phyloP scores from a whole-genome alignment of 2,329 filamentous ascomycete genomes.

The Samsoniella hepiali region DNA sequence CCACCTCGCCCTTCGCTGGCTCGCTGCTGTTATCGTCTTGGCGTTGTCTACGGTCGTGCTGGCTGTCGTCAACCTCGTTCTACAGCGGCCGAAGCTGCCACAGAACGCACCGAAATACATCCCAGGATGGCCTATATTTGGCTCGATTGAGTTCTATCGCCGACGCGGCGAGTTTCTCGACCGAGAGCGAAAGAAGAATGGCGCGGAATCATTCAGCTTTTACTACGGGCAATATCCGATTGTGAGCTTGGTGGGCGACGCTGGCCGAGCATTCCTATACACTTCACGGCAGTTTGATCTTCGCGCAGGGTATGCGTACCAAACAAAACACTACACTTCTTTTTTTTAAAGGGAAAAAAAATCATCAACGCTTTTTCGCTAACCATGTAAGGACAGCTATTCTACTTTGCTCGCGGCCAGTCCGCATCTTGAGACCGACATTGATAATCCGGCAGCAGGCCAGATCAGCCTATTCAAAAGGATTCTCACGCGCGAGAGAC shows the following conservation, averaged over 20 bases:
- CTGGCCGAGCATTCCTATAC: slow-evolving; percentile 42
- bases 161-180: slow-evolving; percentile 43
- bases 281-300: slow-evolving; percentile 44
- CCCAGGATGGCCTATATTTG: slow-evolving; percentile 39
- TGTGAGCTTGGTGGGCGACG: slow-evolving; percentile 42
- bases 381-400: slow-evolving; percentile 24
- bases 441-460: slow-evolving; percentile 24
- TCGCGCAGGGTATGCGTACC: slow-evolving; percentile 35
- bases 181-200: slow-evolving; percentile 29
- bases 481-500: slow-evolving; percentile 37
- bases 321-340: background rate
- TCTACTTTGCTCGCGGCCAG: slow-evolving; percentile 30
- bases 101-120: slow-evolving; percentile 26
- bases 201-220: slow-evolving; percentile 47
- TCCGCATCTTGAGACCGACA: slow-evolving; percentile 24
- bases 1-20: slow-evolving; percentile 18
- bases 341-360: too few relatives aligned
- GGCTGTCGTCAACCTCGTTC: slow-evolving; percentile 26
- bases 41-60: slow-evolving; percentile 29
- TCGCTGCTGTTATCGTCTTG: slow-evolving; percentile 30
- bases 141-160: slow-evolving; percentile 45
- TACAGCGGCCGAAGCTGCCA: slow-evolving; percentile 25
- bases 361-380: background rate
- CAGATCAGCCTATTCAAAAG: slow-evolving; percentile 32
- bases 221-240: slow-evolving; percentile 44